Evolutionary conservation across 768 basidiomycete genomes (phyloP), one percentile per base, ranked within the genome.

Genomic region (Brasilioporus rufonigricans): DNA sequence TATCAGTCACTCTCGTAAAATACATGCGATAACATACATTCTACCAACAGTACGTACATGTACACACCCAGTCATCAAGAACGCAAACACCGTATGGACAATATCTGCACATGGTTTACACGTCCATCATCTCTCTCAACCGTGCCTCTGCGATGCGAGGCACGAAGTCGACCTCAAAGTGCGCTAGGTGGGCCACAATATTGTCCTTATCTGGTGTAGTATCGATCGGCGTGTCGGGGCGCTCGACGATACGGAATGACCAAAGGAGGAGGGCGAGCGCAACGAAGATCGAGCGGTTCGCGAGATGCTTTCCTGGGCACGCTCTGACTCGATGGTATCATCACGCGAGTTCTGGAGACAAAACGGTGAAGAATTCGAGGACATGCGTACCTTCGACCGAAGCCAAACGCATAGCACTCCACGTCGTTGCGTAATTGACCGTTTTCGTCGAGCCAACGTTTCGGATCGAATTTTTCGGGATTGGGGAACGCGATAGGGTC

Each of bases 281-380:
- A 43, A 87, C 71, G 63, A 82, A 85, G 0, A 88, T 69, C 2
- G 86, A 86, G 0, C 49, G 54, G 31, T 56, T 64, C 4, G 65
- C 85, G 21, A 87, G 76, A 64, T 84, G 76, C 59, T 79, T 80
- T 1, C 85, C 85, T 0, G 83, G 84, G 55, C 85, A 88, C 1
- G 85, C 80, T 49, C 1, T 21, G 3, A 1, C 32, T 35, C 11
- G 33, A n/a, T n/a, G n/a, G n/a, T n/a, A n/a, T n/a, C n/a, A n/a
- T 13, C 9, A 13, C n/a, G 16, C 27, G 10, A 13, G 32, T 23
- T 21, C 4, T 5, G 10, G n/a, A 1, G 16, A 32, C 2, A 1
- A 19, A 31, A 24, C 7, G 5, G 43, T 6, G 2, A 18, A 27
- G 0, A 9, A 5, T 12, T 4, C 23, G n/a, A 9, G 6, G 13